These are phyloP conservation scores for Tripidium arundinaceum DNA, from an alignment of 202 grass and related monocot genomes.

Conservation along the genomic window DNA sequence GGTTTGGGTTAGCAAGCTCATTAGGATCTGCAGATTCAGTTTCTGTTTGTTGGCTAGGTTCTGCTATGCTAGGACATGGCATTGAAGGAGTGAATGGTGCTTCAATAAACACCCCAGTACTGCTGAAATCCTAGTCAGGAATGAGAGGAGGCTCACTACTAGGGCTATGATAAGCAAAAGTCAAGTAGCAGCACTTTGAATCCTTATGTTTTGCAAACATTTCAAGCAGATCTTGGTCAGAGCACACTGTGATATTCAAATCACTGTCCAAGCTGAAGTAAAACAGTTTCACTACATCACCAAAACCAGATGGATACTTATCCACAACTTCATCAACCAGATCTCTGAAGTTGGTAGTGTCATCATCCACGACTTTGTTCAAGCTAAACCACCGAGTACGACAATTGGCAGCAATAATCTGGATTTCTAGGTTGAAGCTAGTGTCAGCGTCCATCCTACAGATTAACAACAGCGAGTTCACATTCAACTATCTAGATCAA, in stretches of 20 bases:
- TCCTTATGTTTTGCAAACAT: neutral
- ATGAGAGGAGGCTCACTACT: neutral
- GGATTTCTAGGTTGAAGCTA: too few species aligned
- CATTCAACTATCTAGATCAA: too few species aligned
- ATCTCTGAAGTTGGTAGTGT: too few species aligned
- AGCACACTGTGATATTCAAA: neutral
- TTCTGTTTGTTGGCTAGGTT: neutral
- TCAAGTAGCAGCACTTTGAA: neutral
- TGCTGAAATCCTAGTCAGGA: neutral
- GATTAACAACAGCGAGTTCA: too few species aligned
- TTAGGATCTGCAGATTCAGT: rapidly evolving
- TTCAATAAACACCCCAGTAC: rapidly evolving
- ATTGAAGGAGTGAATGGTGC: neutral
- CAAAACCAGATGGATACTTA: neutral
- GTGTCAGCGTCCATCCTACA: too few species aligned
- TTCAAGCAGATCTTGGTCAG: neutral
- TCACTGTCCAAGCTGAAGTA: neutral
- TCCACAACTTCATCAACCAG: neutral
- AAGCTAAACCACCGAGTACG: too few species aligned
- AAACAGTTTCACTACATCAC: neutral
- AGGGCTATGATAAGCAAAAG: neutral
- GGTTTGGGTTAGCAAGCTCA: neutral
- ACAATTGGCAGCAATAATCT: too few species aligned
- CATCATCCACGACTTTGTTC: too few species aligned
- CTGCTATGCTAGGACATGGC: neutral